Evolutionary conservation across 2,329 filamentous ascomycete genomes (phyloP).

Genomic region (Cryphonectria parasitica): DNA sequence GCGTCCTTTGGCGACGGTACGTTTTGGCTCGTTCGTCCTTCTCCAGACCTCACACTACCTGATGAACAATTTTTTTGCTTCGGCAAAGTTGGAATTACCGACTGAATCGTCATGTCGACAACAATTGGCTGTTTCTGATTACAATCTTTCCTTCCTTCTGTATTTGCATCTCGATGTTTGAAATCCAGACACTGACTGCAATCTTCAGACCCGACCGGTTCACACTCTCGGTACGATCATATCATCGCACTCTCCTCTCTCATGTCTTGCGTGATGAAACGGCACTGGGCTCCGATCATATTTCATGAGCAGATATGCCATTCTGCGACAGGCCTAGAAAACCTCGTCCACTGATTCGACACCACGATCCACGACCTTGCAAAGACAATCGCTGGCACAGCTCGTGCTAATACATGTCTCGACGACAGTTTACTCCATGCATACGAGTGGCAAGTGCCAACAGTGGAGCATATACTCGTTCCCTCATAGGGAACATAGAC

Average conservation of each 20-base stretch:
- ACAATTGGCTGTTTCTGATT: slow-evolving; percentile 85
- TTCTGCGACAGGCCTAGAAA: slow-evolving; percentile 99
- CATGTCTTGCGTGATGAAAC: slow-evolving; percentile 72
- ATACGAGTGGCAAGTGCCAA: neutral
- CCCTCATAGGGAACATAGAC: neutral
- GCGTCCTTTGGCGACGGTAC: slow-evolving; percentile 30
- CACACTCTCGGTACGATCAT: slow-evolving; percentile 30
- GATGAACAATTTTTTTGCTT: slow-evolving; percentile 73
- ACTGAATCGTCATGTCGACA: slow-evolving; percentile 82
- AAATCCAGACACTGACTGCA: slow-evolving; percentile 31
- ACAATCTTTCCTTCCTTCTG: slow-evolving; percentile 30
- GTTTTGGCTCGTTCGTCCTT: slow-evolving; percentile 29
- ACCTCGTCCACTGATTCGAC: slow-evolving; percentile 91
- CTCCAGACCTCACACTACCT: slow-evolving; percentile 38
- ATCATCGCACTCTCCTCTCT: neutral
- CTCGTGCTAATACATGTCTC: slow-evolving; percentile 15
- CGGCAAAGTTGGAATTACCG: slow-evolving; percentile 93
- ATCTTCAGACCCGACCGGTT: slow-evolving; percentile 19
- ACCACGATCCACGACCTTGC: slow-evolving; percentile 12
- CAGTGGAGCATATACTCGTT: too few relatives aligned
- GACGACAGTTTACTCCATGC: neutral
- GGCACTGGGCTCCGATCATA: slow-evolving; percentile 95
- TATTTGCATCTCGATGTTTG: slow-evolving; percentile 27
- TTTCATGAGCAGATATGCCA: slow-evolving; percentile 83
- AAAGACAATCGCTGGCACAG: neutral